Percentiles rank a stretch among this genome's conserved stretches.
Conservation (phyloP, 805 yeast genomes). For the Metschnikowia sp. region DNA sequence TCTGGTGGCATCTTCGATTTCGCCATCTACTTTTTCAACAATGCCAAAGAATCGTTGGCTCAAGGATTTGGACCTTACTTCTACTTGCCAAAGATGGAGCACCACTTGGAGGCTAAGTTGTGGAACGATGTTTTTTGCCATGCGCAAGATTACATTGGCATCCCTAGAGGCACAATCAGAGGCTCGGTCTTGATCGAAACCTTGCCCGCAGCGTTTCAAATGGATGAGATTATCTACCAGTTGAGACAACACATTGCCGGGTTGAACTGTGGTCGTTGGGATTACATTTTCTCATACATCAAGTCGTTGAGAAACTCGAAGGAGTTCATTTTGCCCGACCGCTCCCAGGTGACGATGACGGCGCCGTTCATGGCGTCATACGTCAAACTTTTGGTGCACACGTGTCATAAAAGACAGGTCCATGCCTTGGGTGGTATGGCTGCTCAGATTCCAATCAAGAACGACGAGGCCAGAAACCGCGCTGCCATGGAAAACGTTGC, state of each 20-base stretch:
- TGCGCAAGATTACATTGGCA: slow-evolving; percentile 66
- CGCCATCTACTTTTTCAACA: slow-evolving; percentile 74
- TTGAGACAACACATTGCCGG: slow-evolving; percentile 76
- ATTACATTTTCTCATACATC: slow-evolving; percentile 77
- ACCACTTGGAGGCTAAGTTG: slow-evolving; percentile 74
- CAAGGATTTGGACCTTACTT: slow-evolving; percentile 79
- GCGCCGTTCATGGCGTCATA: slow-evolving; percentile 80
- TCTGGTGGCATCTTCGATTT: slow-evolving; percentile 77
- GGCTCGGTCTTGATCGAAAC: slow-evolving; percentile 83
- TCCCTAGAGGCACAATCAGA: slow-evolving; percentile 74
- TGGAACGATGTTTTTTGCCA: slow-evolving; percentile 81
- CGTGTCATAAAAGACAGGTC: slow-evolving; percentile 74
- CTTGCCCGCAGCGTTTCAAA: slow-evolving; percentile 80
- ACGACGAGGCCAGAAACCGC: slow-evolving; percentile 59
- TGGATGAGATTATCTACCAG: slow-evolving; percentile 80
- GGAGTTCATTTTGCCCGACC: slow-evolving; percentile 69
- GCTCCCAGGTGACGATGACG: slow-evolving; percentile 75
- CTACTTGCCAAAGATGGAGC: slow-evolving; percentile 84
- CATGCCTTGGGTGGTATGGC: slow-evolving; percentile 94
- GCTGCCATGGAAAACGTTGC: slow-evolving; percentile 70
- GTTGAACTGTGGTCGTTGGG: slow-evolving; percentile 88
- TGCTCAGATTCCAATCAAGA: slow-evolving; percentile 78
- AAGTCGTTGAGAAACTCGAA: slow-evolving; percentile 69
- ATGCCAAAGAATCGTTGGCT: slow-evolving; percentile 57
- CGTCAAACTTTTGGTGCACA: slow-evolving; percentile 67